Conservation (phyloP, 768 basidiomycete genomes). For the Leccinum subgranulosum region DNA sequence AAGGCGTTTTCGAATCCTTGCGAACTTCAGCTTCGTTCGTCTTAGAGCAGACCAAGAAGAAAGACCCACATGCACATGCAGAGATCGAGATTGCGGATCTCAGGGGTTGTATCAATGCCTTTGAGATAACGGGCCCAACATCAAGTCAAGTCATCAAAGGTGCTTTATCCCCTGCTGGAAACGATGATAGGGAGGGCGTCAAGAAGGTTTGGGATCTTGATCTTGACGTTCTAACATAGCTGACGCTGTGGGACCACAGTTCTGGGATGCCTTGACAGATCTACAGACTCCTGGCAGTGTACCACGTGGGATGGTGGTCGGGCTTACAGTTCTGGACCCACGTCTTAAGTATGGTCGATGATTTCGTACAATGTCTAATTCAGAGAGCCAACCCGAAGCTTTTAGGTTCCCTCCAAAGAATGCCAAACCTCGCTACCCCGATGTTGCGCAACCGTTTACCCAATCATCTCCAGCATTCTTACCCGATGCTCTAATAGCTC, state of each 20-base stretch:
- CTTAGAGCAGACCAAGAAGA: conserved; percentile 37
- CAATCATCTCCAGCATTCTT: conserved; percentile 33
- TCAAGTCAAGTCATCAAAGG: conserved; percentile 72
- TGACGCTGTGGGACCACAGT: conserved; percentile 14
- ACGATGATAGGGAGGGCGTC: conserved; percentile 53
- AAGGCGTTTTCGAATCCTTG: conserved; percentile 52
- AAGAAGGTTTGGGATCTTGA: conserved; percentile 42
- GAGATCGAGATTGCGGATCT: conserved; percentile 70
- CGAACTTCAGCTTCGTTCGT: conserved; percentile 47
- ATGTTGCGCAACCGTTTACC: conserved; percentile 23
- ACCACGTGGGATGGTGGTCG: conserved; percentile 73
- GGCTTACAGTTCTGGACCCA: conserved; percentile 82
- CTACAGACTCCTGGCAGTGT: conserved; percentile 65
- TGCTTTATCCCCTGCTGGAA: conserved; percentile 47
- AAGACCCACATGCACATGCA: conserved; percentile 16
- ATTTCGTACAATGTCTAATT: not conserved
- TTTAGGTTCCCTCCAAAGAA: conserved; percentile 83
- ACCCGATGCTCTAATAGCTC: conserved; percentile 59
- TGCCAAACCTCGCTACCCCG: conserved; percentile 41
- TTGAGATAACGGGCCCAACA: conserved; percentile 89
- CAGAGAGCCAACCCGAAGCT: not conserved
- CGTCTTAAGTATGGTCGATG: conserved; percentile 62
- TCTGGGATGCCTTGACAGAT: conserved; percentile 58
- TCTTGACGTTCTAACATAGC: not conserved
- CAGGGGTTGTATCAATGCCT: conserved; percentile 67